phyloP scores from a whole-genome alignment of 257 asterid genomes.

The Solanum clarkiae region DNA sequence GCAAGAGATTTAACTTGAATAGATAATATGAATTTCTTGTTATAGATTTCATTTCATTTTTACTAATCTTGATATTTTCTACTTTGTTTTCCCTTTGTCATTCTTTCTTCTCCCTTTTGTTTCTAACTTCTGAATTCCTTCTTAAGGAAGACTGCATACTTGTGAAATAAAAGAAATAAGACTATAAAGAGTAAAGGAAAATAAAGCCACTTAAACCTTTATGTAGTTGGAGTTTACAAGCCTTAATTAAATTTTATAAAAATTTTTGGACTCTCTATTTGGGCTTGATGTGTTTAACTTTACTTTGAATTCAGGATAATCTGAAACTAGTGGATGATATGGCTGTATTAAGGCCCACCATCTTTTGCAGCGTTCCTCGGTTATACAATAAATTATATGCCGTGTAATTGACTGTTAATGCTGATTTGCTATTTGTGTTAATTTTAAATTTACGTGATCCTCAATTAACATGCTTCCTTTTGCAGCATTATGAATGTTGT shows the following conservation, averaged over 20 bases:
- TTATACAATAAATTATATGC: constrained; percentile 86
- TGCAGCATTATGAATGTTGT: constrained; percentile 73
- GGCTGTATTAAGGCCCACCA: constrained; percentile 77
- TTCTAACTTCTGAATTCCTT: background rate
- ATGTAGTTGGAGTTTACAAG: background rate
- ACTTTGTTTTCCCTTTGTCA: background rate
- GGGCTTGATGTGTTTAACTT: background rate
- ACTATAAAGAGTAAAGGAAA: background rate
- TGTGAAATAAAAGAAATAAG: background rate
- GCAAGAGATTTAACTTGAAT: background rate
- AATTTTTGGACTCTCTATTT: background rate
- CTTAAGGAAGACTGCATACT: background rate
- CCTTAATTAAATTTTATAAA: background rate
- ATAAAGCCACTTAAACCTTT: background rate
- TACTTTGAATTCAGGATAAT: constrained; percentile 38
- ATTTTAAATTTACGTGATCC: background rate
- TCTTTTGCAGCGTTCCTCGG: constrained; percentile 92
- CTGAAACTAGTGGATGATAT: constrained; percentile 84
- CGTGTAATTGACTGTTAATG: constrained; percentile 30
- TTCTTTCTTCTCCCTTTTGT: background rate
- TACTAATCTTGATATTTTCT: background rate
- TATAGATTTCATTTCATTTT: background rate
- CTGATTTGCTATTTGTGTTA: background rate
- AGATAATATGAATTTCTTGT: background rate
- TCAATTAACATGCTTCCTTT: background rate